These are phyloP conservation scores for Geotrichum citri-aurantii DNA, from an alignment of 1,139 yeast species.

Conservation along the genomic window DNA sequence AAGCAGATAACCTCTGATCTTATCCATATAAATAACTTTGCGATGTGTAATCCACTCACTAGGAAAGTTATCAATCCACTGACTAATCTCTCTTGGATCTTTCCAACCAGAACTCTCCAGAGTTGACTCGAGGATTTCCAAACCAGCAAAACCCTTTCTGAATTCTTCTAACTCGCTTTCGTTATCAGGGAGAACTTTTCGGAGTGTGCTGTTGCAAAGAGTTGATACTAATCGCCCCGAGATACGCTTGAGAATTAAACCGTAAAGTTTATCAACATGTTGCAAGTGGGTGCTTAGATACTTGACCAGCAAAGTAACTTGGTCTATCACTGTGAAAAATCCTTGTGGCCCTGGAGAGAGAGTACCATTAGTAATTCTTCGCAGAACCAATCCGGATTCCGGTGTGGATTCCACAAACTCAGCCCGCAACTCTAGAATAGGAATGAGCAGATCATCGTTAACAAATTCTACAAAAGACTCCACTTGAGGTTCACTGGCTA, in stretches of 20 bases:
- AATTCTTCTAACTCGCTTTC: slow-evolving; percentile 22
- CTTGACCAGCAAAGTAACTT: slow-evolving; percentile 21
- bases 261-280: slow-evolving; percentile 20
- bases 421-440: slow-evolving; percentile 22
- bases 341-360: background rate
- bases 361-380: background rate
- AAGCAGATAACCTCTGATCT: slow-evolving; percentile 19
- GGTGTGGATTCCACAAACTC: slow-evolving; percentile 12
- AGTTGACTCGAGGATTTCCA: slow-evolving; percentile 12
- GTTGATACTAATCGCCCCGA: slow-evolving; percentile 23
- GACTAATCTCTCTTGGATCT: slow-evolving; percentile 24
- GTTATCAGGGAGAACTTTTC: slow-evolving; percentile 26
- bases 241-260: slow-evolving; percentile 24
- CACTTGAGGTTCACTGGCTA: slow-evolving; percentile 20
- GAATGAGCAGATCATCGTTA: slow-evolving; percentile 24
- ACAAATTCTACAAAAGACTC: slow-evolving; percentile 23
- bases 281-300: slow-evolving; percentile 22
- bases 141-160: slow-evolving; percentile 24
- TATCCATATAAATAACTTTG: slow-evolving; percentile 22
- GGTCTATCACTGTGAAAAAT: slow-evolving; percentile 16
- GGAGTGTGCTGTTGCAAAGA: slow-evolving; percentile 23
- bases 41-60: slow-evolving; percentile 27
- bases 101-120: slow-evolving; percentile 17
- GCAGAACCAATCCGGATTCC: slow-evolving; percentile 4
- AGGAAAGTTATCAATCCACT: slow-evolving; percentile 25